Conservation (phyloP, 495 filamentous ascomycete species). For the Penicillium fimorum region DNA sequence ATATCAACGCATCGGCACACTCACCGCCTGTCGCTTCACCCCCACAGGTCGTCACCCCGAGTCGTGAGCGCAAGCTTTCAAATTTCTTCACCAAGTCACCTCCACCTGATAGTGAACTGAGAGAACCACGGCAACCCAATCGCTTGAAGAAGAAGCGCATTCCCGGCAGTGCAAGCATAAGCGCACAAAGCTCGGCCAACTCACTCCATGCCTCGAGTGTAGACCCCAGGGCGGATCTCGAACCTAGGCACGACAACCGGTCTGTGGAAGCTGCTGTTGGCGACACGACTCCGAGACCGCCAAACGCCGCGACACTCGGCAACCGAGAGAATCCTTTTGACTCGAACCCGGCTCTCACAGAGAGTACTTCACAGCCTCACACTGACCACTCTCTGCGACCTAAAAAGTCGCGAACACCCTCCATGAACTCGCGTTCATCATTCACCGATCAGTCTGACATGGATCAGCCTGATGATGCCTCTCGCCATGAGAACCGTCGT, state of each 20-base stretch:
- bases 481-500: conserved; percentile 57
- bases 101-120: conserved; percentile 51
- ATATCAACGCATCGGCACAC: conserved; percentile 33
- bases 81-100: conserved; percentile 70
- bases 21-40: conserved; percentile 35
- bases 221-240: conserved; percentile 23
- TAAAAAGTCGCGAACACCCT: conserved; percentile 64
- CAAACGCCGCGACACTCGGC: conserved; percentile 25
- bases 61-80: conserved; percentile 64
- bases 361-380: conserved; percentile 18
- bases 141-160: conserved; percentile 82
- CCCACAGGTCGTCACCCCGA: conserved; percentile 58
- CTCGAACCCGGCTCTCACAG: conserved; percentile 19
- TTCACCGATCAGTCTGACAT: conserved; percentile 74
- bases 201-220: conserved; percentile 57
- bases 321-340: conserved; percentile 25
- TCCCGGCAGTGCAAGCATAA: conserved; percentile 69
- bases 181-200: conserved; percentile 80
- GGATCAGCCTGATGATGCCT: conserved; percentile 63
- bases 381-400: conserved; percentile 58
- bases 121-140: conserved; percentile 66
- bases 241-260: conserved; percentile 18
- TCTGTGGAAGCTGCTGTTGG: conserved; percentile 24
- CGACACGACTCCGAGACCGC: conserved; percentile 35
- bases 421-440: conserved; percentile 68